Base-by-base conservation (phyloP, 2,329 filamentous ascomycete genomes). In the Sporothrix protearum region DNA sequence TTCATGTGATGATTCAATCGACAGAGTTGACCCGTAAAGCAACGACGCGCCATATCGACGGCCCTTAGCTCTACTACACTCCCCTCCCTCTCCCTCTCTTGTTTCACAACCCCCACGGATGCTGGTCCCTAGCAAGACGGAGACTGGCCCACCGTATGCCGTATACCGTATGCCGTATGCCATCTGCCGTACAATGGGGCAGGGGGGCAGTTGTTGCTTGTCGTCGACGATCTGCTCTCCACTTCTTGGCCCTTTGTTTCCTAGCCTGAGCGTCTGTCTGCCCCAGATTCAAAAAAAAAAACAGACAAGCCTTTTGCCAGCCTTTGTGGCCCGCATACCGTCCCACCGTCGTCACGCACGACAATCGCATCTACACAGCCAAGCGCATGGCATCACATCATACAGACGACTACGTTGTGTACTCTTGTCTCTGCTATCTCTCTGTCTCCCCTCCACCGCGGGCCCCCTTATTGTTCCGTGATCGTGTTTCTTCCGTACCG, bases 321-420 rank as follows among this genome's bases (percentile, higher is more conserved):
- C 57, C 57, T 63, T 57, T 57, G 57, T 33, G 57, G 57, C 33
- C 51, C 55, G 55, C 68, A 61, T 70, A n/a, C n/a, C n/a, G n/a
- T n/a, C n/a, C n/a, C n/a, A n/a, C n/a, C n/a, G n/a, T n/a, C n/a
- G n/a, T 63, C 42, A 63, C 68, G 36, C 55, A 57, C 67, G n/a
- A 33, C 39, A 14, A n/a, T 7, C 22, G 67, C 67, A 72, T 72
- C 69, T 72, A 69, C 66, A 59, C 71, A 53, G 57, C 33, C 55
- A 55, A 16, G 67, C 67, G 66, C 71, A 72, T 72, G 68, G 51
- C 68, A 49, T 49, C 68, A 61, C 68, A 63, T 70, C 55, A 63
- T 47, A 61, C 39, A 10, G 61, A 66, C 39, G 10, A 22, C 47
- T 19, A 9, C 47, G 16, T 49, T n/a, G 39, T 42, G 39, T 42